Conservation (phyloP, 1,139 yeast species). For the Groenewaldozyma sp. region DNA sequence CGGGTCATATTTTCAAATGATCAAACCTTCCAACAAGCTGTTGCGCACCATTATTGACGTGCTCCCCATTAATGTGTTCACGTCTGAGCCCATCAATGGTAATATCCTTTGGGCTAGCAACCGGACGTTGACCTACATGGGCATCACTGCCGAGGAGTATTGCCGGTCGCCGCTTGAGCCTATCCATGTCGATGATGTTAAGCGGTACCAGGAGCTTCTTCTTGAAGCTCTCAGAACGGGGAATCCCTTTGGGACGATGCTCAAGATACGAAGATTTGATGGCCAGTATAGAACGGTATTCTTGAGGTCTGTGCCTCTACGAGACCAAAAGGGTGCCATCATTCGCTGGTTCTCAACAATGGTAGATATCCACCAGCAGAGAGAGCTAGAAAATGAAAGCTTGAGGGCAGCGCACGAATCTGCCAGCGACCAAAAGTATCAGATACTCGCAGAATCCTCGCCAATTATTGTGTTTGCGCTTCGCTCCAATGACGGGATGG, state of each 20-base stretch:
- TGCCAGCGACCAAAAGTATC: constrained; percentile 29
- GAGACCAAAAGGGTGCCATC: constrained; percentile 27
- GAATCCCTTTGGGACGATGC: constrained; percentile 24
- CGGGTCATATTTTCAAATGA: constrained; percentile 8
- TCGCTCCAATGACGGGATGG: constrained; percentile 24
- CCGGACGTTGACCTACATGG: constrained; percentile 28
- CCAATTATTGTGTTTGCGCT: constrained; percentile 30
- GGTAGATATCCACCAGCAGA: constrained; percentile 31
- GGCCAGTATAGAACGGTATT: constrained; percentile 27
- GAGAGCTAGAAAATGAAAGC: constrained; percentile 27
- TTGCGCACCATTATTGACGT: constrained; percentile 29
- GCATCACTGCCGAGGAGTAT: constrained; percentile 26
- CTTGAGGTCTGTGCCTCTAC: constrained; percentile 28
- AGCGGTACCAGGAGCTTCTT: constrained; percentile 22
- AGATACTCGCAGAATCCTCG: constrained; percentile 28
- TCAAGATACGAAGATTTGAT: constrained; percentile 28
- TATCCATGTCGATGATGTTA: constrained; percentile 27
- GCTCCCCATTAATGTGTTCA: constrained; percentile 30
- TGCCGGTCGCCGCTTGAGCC: constrained; percentile 19
- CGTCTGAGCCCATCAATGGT: constrained; percentile 28
- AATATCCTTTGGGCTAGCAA: constrained; percentile 30
- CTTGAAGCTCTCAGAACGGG: constrained; percentile 24
- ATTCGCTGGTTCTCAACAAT: constrained; percentile 31
- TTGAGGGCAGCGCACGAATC: constrained; percentile 25
- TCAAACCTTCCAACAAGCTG: constrained; percentile 21